Base-by-base conservation (phyloP, 176 grass and related monocot genomes). In the Sorghum bicolor region DNA sequence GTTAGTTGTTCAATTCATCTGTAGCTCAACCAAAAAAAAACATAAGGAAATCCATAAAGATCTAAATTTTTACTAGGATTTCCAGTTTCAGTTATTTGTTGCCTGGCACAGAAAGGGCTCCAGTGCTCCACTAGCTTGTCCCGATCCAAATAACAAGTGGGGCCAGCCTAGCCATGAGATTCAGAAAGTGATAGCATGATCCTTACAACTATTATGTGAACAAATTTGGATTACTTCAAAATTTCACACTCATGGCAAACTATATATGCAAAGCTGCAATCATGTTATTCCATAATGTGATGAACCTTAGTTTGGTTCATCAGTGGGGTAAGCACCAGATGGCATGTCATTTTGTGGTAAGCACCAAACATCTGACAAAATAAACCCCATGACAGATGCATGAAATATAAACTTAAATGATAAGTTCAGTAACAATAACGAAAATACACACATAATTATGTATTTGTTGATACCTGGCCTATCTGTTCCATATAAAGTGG, bases 401-500 rank as follows among this genome's bases (percentile, higher is more conserved):
- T 43, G 6, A 64, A 82, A 67, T 10, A 26, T 88, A 71, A 81
- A 61, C 30, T 52, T 80, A 37, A 13, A 68, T 1, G 24, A 70
- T 38, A 81, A 44, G 13, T 85, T 71, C 33, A 66, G 41, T 39
- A 76, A 67, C 10, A 15, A 38, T 16, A 37, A 80, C 20, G 4
- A 64, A 84, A 60, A 72, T 32, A 11, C 24, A 26, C 25, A 68
- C 28, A 82, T 39, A 40, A 20, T 44, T 66, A 26, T 41, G n/a
- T n/a, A 74, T 55, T 66, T 47, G 47, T 57, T 26, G 4, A 43
- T 90, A 97, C 95, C 92, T 97, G 95, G 41, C 88, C 90, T 34
- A 87, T 83, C 55, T 39, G 80, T 85, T 97, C 95, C 92, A 97
- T 97, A 43, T 89, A 70, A 61, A 98, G 22, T 74, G 95, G 95